Conservation (phyloP, 1,284 basidiomycete genomes). For the Leccinum discolor region DNA sequence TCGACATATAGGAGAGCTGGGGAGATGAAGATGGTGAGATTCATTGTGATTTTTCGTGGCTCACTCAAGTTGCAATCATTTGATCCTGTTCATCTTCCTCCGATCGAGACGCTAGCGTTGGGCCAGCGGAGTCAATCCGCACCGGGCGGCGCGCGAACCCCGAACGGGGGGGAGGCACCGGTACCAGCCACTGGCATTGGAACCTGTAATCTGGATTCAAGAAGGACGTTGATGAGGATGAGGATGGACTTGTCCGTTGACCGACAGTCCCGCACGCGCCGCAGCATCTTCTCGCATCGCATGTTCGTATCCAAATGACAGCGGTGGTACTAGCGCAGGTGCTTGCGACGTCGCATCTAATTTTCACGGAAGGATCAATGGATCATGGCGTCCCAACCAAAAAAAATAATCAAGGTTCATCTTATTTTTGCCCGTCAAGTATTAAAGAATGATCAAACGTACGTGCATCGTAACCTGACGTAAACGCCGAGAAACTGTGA, state of each 20-base stretch:
- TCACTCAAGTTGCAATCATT: neutral
- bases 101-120: slow-evolving; percentile 13
- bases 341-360: neutral
- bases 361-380: neutral
- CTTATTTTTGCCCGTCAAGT: neutral
- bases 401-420: neutral
- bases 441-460: slow-evolving; percentile 21
- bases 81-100: slow-evolving; percentile 9
- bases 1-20: neutral
- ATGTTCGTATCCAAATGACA: slow-evolving; percentile 9
- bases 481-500: slow-evolving; percentile 15
- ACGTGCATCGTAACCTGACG: slow-evolving; percentile 29
- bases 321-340: neutral
- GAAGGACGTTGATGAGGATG: neutral
- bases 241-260: neutral
- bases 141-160: slow-evolving; percentile 1
- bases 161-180: slow-evolving; percentile 13
- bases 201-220: neutral
- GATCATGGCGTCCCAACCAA: neutral
- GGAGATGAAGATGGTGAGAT: neutral
- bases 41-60: neutral
- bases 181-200: neutral
- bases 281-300: slow-evolving; percentile 2
- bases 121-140: slow-evolving; percentile 9
- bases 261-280: slow-evolving; percentile 1